Conservation (phyloP, 2,329 filamentous ascomycete species). For the Boeremia exigua region DNA sequence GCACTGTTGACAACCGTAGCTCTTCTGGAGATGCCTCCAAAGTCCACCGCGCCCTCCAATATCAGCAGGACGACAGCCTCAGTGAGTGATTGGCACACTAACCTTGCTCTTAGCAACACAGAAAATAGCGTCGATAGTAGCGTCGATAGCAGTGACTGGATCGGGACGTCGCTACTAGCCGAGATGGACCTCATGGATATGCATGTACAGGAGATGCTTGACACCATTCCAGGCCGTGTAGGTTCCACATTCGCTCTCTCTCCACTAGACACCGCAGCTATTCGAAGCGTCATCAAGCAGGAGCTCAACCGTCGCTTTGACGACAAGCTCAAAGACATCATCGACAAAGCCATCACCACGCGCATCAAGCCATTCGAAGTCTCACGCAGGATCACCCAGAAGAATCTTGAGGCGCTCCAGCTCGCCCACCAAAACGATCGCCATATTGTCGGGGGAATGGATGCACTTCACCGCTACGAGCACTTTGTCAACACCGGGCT, state of each 20-base stretch:
- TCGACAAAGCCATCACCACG: not conserved
- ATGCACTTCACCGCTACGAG: not conserved
- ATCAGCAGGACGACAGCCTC: not conserved
- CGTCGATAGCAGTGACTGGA: not conserved
- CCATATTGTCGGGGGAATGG: not conserved
- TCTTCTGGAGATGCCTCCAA: no score
- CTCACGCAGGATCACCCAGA: not conserved
- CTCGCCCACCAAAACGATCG: not conserved
- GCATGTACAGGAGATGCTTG: conserved; percentile 1
- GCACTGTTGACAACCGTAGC: no score
- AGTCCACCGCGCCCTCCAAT: no score
- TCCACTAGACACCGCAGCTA: not conserved
- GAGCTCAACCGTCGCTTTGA: not conserved
- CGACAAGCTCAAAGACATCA: not conserved
- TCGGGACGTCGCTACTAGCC: not conserved
- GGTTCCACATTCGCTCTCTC: not conserved
- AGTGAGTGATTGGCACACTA: not conserved
- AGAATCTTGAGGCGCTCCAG: not conserved
- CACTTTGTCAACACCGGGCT: not conserved
- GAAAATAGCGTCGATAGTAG: no score
- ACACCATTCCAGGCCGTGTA: not conserved
- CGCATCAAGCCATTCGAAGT: not conserved
- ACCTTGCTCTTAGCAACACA: not conserved
- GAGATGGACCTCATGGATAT: not conserved
- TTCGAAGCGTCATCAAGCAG: not conserved